Evolutionary conservation across 805 yeast genomes (phyloP), one percentile per base, ranked within the genome.

Genomic region (Maudiozyma barnettii): DNA sequence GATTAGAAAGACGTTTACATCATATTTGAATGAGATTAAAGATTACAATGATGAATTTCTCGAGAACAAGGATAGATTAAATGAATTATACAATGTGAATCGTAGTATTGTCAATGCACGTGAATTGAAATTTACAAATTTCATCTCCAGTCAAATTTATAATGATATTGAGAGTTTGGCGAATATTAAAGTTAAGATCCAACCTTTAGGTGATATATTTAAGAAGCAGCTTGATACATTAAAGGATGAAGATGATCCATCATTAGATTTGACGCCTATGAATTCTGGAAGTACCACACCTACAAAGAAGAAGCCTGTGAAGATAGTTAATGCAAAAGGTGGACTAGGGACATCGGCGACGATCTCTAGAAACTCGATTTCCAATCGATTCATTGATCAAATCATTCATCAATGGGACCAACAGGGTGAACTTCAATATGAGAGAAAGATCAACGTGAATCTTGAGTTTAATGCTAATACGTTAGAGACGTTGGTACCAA

Each of bases 401-500:
- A 49, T 59, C 16, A 49, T 55, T 2, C 56, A 54, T 18, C 54
- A 58, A 41, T 60, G 70, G 63, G 53, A 60, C 5, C 45, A 58
- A 49, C 50, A 44, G 50, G 57, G 49, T 58, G 70, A 71, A 29
- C 49, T 54, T 36, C 64, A 48, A 37, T 66, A 66, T 55, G 54
- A 63, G 46, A 52, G 64, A 38, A 54, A 56, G 14, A 41, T 79
- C 13, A 44, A 41, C 35, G 41, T 56, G 1, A 51, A 56, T 42
- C 16, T 59, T 14, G 48, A 48, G 22, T 52, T 41, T 19, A 44
- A 41, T 23, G 57, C 58, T 40, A 69, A 71, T 66, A 49, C 53
- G 1, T 65, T 66, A 46, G 61, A 71, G 50, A 78, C 80, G 1
- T 58, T 82, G 46, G 59, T 78, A 16, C 88, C 88, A 1, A 73